Evolutionary conservation across 1,284 basidiomycete genomes (phyloP), one percentile per base, ranked within the genome.

Genomic region (Ceratobasidium theobromae): DNA sequence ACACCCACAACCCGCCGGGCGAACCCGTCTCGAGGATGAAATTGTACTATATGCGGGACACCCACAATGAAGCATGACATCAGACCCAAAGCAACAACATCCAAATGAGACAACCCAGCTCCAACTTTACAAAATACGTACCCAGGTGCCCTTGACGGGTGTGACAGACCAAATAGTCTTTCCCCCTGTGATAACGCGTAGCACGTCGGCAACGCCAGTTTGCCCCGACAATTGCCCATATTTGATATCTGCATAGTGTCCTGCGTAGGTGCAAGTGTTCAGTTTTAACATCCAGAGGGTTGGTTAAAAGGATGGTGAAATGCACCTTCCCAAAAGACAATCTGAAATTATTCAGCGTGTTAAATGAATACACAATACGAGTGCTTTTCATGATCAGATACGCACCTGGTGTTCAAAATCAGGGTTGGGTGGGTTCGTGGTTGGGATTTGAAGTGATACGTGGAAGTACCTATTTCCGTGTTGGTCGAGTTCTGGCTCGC

Each of bases 1-100:
- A 84, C 4, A 80, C 80, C 82, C 82, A 86, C 23, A 87, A 78
- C 25, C 83, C 84, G 58, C 77, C 77, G 64, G 76, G 77, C 76
- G 86, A 86, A 81, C 85, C 62, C 52, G 68, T 68, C 46, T 70
- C 69, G 62, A 68, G 65, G 28, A 69, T 69, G 38, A 70, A 70
- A 78, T 86, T 86, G 76, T 69, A 69, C 67, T 65, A 55, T 21
- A n/a, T n/a, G n/a, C n/a, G n/a, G n/a, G n/a, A n/a, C n/a, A n/a
- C n/a, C n/a, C n/a, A n/a, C n/a, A n/a, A n/a, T n/a, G n/a, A n/a
- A n/a, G n/a, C n/a, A n/a, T n/a, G n/a, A n/a, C n/a, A n/a, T n/a
- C n/a, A n/a, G n/a, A n/a, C n/a, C n/a, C n/a, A n/a, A n/a, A n/a
- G n/a, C n/a, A n/a, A n/a, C n/a, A n/a, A n/a, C n/a, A n/a, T n/a